A percentile compares a stretch with the other conserved stretches of the same genome.
Evolutionary conservation across 371 early-diverging fungal genomes (phyloP).

Genomic region (Capillidium heterosporum): DNA sequence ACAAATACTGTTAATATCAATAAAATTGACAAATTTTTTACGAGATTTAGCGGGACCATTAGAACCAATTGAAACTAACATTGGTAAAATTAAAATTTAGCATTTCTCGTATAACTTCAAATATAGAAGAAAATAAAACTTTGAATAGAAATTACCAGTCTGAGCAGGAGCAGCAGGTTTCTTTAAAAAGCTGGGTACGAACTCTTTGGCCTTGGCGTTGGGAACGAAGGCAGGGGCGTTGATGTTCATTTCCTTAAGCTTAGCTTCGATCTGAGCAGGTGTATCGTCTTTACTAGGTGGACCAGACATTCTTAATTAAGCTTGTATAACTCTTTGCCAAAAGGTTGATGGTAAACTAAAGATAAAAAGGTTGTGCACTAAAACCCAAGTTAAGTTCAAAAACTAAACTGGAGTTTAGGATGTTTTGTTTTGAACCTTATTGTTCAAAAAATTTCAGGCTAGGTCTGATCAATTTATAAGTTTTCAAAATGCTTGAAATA

Average conservation of each 20-base stretch:
- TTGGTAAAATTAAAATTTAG: slow-evolving; percentile 6
- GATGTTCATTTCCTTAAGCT: slow-evolving; percentile 21
- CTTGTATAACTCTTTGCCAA: no score
- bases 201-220: slow-evolving; percentile 17
- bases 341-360: no score
- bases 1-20: slow-evolving; percentile 12
- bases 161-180: slow-evolving; percentile 5
- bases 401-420: no score
- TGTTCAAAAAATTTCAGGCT: no score
- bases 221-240: slow-evolving; percentile 32
- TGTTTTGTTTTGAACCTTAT: no score
- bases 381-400: no score
- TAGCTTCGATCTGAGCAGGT: slow-evolving; percentile 4
- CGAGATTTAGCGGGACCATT: slow-evolving; percentile 6
- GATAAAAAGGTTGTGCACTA: no score
- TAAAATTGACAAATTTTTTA: slow-evolving; percentile 1
- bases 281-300: slow-evolving; percentile 5
- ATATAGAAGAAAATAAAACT: not conserved
- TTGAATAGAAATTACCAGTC: not conserved
- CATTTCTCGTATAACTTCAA: not conserved
- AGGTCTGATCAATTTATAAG: no score
- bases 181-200: slow-evolving; percentile 21
- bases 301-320: not conserved
- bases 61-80: slow-evolving; percentile 5
- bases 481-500: no score